phyloP scores from a whole-genome alignment of 768 basidiomycete species.

The Phaffia tasmanica region DNA sequence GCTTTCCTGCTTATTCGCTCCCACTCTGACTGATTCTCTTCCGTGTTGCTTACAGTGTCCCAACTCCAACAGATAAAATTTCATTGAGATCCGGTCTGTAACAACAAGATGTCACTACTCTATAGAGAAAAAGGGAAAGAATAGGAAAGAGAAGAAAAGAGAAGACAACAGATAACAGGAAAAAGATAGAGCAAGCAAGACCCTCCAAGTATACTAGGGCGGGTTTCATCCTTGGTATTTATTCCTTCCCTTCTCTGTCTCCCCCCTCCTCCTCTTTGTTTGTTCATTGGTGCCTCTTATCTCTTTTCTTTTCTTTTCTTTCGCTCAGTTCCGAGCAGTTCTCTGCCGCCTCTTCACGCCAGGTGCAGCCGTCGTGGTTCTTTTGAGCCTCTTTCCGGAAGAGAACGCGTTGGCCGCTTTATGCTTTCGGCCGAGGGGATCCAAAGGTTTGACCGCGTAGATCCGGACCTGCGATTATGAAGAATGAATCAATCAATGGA shows the following conservation, averaged over 20 bases:
- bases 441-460: conserved; percentile 89
- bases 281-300: background rate
- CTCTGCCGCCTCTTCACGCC: conserved; percentile 27
- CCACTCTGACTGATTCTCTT: no score
- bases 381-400: conserved; percentile 80
- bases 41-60: no score
- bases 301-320: background rate
- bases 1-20: no score
- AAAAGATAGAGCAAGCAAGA: background rate
- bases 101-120: background rate
- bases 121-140: background rate
- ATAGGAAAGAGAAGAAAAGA: background rate
- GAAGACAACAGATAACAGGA: background rate
- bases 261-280: background rate
- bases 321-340: background rate
- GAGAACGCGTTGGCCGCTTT: conserved; percentile 76
- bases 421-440: conserved; percentile 75
- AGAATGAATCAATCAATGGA: background rate
- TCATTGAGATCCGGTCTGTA: background rate
- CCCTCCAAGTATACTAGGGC: no score
- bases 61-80: no score
- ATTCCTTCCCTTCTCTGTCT: background rate
- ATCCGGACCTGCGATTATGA: conserved; percentile 51
- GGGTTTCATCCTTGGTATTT: background rate
- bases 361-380: conserved; percentile 26